Percentiles rank a stretch among this genome's conserved stretches.
These are phyloP conservation scores for Chaetomium globosum DNA, from an alignment of 2,329 filamentous ascomycete genomes.

Conservation along the genomic window DNA sequence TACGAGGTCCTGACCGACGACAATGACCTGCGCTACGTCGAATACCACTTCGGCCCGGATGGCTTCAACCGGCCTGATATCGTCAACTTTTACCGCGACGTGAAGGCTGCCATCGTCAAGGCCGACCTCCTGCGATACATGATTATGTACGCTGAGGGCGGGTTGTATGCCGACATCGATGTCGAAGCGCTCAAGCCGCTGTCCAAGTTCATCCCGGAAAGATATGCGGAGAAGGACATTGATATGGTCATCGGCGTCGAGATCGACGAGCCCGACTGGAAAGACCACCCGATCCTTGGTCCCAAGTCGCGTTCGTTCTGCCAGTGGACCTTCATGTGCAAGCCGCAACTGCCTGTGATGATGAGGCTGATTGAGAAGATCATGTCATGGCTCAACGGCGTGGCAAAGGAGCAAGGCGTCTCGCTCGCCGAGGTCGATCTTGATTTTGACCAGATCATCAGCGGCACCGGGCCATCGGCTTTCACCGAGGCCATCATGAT, in stretches of 20 bases:
- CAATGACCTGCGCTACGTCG: slow-evolving; percentile 68
- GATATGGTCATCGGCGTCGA: slow-evolving; percentile 72
- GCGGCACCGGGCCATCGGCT: slow-evolving; percentile 70
- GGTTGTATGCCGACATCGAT: slow-evolving; percentile 52
- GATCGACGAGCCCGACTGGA: slow-evolving; percentile 69
- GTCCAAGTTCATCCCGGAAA: slow-evolving; percentile 61
- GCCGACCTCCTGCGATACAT: slow-evolving; percentile 68
- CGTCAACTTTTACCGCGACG: slow-evolving; percentile 60
- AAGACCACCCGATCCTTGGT: slow-evolving; percentile 65
- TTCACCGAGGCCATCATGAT: slow-evolving; percentile 67
- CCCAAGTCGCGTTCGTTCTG: slow-evolving; percentile 71
- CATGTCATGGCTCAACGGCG: slow-evolving; percentile 64
- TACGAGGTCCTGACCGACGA: slow-evolving; percentile 71
- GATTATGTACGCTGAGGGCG: slow-evolving; percentile 68
- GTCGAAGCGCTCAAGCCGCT: slow-evolving; percentile 48
- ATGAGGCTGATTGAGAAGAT: slow-evolving; percentile 69
- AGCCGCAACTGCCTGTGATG: slow-evolving; percentile 69
- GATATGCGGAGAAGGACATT: slow-evolving; percentile 65
- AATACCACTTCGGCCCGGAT: slow-evolving; percentile 65
- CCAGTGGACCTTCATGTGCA: slow-evolving; percentile 75
- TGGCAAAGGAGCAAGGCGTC: slow-evolving; percentile 61
- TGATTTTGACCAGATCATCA: slow-evolving; percentile 73
- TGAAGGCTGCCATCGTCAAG: slow-evolving; percentile 67
- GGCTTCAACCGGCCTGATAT: slow-evolving; percentile 70
- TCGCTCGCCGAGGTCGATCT: slow-evolving; percentile 63